Evolutionary conservation across 176 grass and related monocot species (phyloP).

Genomic region (Elaeis guineensis): DNA sequence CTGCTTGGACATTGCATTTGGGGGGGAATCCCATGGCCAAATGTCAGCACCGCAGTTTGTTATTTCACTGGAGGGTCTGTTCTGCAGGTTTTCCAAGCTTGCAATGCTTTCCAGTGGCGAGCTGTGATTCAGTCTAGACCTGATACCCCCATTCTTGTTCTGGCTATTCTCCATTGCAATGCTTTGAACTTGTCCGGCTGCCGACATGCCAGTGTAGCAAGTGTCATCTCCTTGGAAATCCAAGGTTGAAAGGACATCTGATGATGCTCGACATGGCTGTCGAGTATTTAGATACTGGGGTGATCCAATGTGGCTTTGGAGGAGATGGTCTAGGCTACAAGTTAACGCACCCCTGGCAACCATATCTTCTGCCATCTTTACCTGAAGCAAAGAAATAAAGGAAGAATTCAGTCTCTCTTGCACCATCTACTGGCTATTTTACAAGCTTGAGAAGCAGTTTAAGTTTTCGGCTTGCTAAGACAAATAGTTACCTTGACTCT

Average conservation of each 20-base stretch:
- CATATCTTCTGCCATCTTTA: conserved; percentile 90
- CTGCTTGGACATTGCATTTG: conserved; percentile 48
- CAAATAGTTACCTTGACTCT: conserved; percentile 52
- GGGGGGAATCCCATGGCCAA: conserved; percentile 35
- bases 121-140: conserved; percentile 27
- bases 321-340: conserved; percentile 44
- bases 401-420: too few species aligned
- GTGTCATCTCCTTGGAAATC: conserved; percentile 28
- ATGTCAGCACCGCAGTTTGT: conserved; percentile 21
- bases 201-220: conserved; percentile 26
- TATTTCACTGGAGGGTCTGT: conserved; percentile 22
- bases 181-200: conserved; percentile 22
- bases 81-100: conserved; percentile 30
- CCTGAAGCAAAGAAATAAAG: conserved; percentile 23
- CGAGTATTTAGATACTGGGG: conserved; percentile 51
- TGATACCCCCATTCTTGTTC: conserved; percentile 2
- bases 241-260: conserved; percentile 38
- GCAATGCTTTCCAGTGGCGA: conserved; percentile 34
- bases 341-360: conserved; percentile 48
- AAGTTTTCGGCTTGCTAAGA: neutral
- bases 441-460: too few species aligned
- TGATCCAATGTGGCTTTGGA: conserved; percentile 40
- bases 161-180: conserved; percentile 8
- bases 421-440: too few species aligned
- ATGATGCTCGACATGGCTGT: conserved; percentile 37